Base-by-base conservation (phyloP, 2,329 filamentous ascomycete genomes). In the Nannizziopsis barbatae region DNA sequence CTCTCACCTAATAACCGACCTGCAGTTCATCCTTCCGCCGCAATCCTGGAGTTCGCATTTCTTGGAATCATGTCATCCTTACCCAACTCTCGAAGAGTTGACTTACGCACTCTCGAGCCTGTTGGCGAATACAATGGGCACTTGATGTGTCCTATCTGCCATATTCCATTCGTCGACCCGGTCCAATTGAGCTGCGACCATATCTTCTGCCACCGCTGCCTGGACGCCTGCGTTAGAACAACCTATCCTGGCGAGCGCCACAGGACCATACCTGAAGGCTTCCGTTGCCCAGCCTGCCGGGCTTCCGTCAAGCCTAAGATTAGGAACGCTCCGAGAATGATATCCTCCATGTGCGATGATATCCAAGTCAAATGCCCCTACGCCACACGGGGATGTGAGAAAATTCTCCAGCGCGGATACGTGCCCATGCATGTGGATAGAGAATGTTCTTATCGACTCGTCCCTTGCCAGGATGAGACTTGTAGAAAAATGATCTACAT, bases 101-200 rank as follows among this genome's bases (percentile, higher is more conserved):
- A 82, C 58, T 62, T 81, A 42, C 71, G 76, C 47, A 60, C 69
- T 33, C 71, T 82, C 55, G 78, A 81, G 50, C 77, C 79, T 64
- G 70, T 77, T 50, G 65, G 69, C 44, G 60, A 64, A 22, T 75
- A 75, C 58, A 77, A 81, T 59, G 70, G 70, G 52, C 79, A 81
- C 57, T 69, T 82, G 44, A 74, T 79, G 66, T 82, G 79, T 58
- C 72, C 77, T 12, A 81, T 82, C 54, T 82, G 79, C 61, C 76
- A 78, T 58, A 76, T 75, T 52, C 75, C 79, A 6, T 80, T 81
- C 56, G 71, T 80, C 47, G 66, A 72, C 45, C 78, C 79, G 1
- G 70, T 79, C 39, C 68, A 75, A 55, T 65, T 79, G 42, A 69
- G 74, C 54, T 82, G 79, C 62, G 76, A 81, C 53, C 79, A 82